phyloP scores from a whole-genome alignment of 768 basidiomycete species.

The Rhodocollybia butyracea region DNA sequence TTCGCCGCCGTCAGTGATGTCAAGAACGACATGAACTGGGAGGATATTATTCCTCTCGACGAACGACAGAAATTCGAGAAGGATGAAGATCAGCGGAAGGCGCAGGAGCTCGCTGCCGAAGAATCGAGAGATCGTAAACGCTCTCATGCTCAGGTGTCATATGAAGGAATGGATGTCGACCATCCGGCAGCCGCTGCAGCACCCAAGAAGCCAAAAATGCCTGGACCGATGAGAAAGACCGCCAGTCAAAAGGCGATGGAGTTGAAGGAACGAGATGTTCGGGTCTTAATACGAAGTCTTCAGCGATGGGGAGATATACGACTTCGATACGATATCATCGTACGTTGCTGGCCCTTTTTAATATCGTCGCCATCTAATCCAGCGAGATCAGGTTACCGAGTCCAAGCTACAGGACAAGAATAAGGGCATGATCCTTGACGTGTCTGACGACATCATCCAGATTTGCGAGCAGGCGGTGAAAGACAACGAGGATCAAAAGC shows the following conservation, averaged over 20 bases:
- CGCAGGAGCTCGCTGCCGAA: conserved; percentile 65
- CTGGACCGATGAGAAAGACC: conserved; percentile 78
- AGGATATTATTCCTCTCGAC: conserved; percentile 95
- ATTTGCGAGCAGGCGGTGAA: conserved; percentile 81
- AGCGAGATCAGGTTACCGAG: conserved; percentile 65
- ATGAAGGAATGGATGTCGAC: conserved; percentile 92
- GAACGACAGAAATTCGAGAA: conserved; percentile 82
- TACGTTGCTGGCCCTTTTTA: conserved; percentile 39
- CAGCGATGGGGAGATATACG: conserved; percentile 98
- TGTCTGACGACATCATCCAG: conserved; percentile 90
- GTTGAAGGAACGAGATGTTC: conserved; percentile 94
- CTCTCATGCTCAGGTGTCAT: conserved; percentile 81
- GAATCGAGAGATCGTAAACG: conserved; percentile 79
- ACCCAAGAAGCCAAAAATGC: conserved; percentile 71
- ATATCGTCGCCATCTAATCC: conserved; percentile 4
- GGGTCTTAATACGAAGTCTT: conserved; percentile 90
- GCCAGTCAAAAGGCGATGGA: conserved; percentile 95
- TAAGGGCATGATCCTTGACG: conserved; percentile 84
- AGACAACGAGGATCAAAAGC: conserved; percentile 80
- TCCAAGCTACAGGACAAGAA: conserved; percentile 93
- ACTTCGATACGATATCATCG: conserved; percentile 90
- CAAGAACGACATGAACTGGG: conserved; percentile 99
- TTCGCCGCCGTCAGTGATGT: conserved; percentile 97
- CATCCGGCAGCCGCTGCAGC: conserved; percentile 59
- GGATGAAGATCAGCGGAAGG: conserved; percentile 74